A percentile compares a stretch with the other conserved stretches of the same genome.
Evolutionary conservation across 768 basidiomycete species (phyloP).

Genomic region (Hirschioporus abietinus): DNA sequence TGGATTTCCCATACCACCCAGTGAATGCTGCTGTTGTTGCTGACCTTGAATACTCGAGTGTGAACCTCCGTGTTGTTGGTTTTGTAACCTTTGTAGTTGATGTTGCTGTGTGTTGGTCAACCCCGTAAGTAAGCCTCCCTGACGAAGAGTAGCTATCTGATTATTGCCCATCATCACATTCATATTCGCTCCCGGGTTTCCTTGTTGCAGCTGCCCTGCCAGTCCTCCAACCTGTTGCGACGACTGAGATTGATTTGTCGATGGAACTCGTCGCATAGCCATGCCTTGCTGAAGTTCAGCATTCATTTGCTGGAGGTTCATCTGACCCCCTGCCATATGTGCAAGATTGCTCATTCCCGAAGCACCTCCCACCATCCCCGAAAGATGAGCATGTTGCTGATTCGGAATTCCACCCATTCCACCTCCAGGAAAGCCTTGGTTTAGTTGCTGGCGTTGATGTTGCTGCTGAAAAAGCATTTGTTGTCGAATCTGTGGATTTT

Average conservation of each 20-base stretch:
- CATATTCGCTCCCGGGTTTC: neutral
- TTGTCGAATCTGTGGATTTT: slow-evolving; percentile 27
- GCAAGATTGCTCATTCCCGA: slow-evolving; percentile 30
- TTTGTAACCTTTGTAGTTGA: neutral
- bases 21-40: neutral
- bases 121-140: neutral
- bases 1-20: neutral
- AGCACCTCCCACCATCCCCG: slow-evolving; percentile 14
- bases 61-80: neutral
- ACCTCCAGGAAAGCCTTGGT: slow-evolving; percentile 25
- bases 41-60: neutral
- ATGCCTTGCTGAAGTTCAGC: slow-evolving; percentile 19
- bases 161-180: neutral
- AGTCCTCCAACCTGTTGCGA: neutral
- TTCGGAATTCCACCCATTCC: slow-evolving; percentile 28
- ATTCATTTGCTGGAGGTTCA: slow-evolving; percentile 25
- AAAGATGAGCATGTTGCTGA: slow-evolving; percentile 23
- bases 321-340: slow-evolving; percentile 21
- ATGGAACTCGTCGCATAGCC: slow-evolving; percentile 27
- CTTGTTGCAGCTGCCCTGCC: neutral
- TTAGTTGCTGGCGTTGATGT: slow-evolving; percentile 33
- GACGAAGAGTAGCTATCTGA: neutral
- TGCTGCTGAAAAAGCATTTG: slow-evolving; percentile 21
- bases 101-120: neutral
- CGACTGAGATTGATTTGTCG: neutral